Conservation (phyloP, 345 rosid species). For the Populus simonii region DNA sequence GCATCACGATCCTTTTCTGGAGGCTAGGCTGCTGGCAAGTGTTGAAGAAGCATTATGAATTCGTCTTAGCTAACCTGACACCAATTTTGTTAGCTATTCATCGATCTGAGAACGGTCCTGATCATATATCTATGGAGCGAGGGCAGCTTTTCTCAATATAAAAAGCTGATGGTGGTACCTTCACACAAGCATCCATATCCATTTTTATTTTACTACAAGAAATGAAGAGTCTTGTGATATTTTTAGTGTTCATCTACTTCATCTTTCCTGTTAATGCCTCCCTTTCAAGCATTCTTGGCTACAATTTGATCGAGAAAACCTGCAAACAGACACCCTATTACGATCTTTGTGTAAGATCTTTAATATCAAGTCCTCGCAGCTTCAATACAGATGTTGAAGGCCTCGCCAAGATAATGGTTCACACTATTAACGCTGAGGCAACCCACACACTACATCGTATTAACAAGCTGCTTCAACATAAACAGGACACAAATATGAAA, state of each 20-base stretch:
- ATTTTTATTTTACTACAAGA: background rate
- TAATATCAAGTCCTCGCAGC: slow-evolving; percentile 21
- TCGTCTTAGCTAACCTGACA: too few species aligned
- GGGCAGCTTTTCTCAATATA: background rate
- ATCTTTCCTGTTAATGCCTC: slow-evolving; percentile 15
- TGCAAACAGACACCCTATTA: slow-evolving; percentile 33
- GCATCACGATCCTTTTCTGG: too few species aligned
- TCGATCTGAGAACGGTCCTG: too few species aligned
- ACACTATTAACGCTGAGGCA: slow-evolving; percentile 16
- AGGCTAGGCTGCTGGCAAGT: too few species aligned
- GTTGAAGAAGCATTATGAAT: too few species aligned
- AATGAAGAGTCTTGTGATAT: slow-evolving; percentile 12
- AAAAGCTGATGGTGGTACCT: background rate
- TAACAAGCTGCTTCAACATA: slow-evolving; percentile 8
- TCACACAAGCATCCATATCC: background rate
- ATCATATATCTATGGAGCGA: background rate
- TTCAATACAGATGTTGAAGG: slow-evolving; percentile 13
- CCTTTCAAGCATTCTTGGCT: slow-evolving; percentile 18
- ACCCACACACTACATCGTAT: slow-evolving; percentile 16
- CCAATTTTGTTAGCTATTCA: too few species aligned
- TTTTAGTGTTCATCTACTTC: slow-evolving; percentile 5
- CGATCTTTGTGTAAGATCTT: slow-evolving; percentile 18
- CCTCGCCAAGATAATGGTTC: slow-evolving; percentile 26
- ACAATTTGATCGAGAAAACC: slow-evolving; percentile 23
- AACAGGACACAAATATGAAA: background rate